Evolutionary conservation across 352 stramenopile species (phyloP).

Genomic region (Globisporangium barbulae): DNA sequence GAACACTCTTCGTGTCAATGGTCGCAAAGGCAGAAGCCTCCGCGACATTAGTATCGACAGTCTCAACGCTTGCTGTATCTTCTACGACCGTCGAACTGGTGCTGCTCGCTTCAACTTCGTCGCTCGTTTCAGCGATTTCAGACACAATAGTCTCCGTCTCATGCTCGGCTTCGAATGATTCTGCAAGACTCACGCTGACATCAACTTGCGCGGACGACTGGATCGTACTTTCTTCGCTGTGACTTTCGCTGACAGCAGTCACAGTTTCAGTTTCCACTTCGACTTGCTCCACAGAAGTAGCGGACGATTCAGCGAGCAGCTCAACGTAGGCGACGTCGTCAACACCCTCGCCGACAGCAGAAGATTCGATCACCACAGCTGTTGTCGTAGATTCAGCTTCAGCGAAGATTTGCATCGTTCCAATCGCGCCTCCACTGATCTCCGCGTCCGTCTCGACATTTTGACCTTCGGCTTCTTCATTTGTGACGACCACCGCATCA

Average conservation of each 20-base stretch:
- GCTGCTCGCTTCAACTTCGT: neutral
- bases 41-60: neutral
- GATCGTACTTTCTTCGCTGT: neutral
- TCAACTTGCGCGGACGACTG: neutral
- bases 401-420: neutral
- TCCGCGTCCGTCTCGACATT: neutral
- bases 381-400: neutral
- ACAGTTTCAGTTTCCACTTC: neutral
- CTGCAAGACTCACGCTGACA: neutral
- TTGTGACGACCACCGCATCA: neutral
- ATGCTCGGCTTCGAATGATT: neutral
- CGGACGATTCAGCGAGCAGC: neutral
- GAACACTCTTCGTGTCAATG: neutral
- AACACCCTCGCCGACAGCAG: neutral
- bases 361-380: neutral
- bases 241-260: neutral
- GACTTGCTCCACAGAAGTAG: neutral
- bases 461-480: slow-evolving; percentile 2
- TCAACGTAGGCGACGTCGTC: neutral
- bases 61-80: neutral
- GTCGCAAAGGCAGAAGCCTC: neutral
- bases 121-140: neutral
- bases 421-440: neutral
- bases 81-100: neutral
- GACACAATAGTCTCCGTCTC: neutral